Evolutionary conservation across 2,329 filamentous ascomycete genomes (phyloP), one percentile per base, ranked within the genome.

Genomic region (Fusarium hainanense): DNA sequence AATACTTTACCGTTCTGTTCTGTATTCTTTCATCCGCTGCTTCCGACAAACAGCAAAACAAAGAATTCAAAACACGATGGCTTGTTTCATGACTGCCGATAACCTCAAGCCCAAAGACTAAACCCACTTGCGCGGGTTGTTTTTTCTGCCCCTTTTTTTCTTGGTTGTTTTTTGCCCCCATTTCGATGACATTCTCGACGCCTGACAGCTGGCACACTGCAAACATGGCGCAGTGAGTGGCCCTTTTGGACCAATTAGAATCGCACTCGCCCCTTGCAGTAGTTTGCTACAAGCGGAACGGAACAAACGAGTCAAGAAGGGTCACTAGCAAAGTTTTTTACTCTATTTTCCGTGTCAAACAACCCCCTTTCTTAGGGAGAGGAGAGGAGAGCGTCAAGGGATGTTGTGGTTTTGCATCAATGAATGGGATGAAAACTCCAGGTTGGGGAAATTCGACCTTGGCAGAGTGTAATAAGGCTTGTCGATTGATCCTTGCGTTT

Each of bases 221-320:
- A 32, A 57, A 46, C 34, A 50, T 50, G 27, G 61, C 51, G 27
- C 44, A 61, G 37, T 44, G 16, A 51, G 48, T 42, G 18, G 18
- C 12, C 20, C 13, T 34, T 37, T 18, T 54, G 7, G n/a, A 49
- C 63, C 63, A 66, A 61, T 66, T 6, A 46, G 3, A 46, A 13
- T 21, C 59, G 30, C 54, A 48, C 40, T 11, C 16, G 48, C 41
- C 62, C 62, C 63, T 66, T 66, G 63, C 63, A 66, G 63, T 66
- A 66, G 63, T 37, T 61, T 59, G 63, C 66, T 43, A 66, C 47
- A 65, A 65, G 54, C 44, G 42, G 41, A 20, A 41, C n/a, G 30
- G 27, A 64, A 44, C 42, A 54, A 49, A 49, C 54, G 61, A 66
- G 63, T 66, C 63, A 66, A 66, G 54, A 49, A 66, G 18, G 28